Base-by-base conservation (phyloP, 2,329 filamentous ascomycete species). In the Trichoderma hamatum region DNA sequence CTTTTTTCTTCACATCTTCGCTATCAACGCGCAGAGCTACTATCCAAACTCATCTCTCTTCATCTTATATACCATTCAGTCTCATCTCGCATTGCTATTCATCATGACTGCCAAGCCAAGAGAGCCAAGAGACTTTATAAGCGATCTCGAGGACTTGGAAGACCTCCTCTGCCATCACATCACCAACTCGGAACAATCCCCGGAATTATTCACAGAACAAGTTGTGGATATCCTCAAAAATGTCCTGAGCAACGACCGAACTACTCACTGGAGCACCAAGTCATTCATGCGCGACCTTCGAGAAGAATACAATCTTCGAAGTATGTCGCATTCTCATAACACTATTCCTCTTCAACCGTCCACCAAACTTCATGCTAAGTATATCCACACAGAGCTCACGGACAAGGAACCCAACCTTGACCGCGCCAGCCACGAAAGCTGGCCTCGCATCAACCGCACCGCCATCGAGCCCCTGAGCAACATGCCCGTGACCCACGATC, bases 81-180 rank as follows among this genome's bases (percentile, higher is more conserved):
- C 43, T 49, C 24, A 16, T n/a, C 9, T 26, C 10, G 55, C 34
- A 58, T 58, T 30, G 5, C 21, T 24, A 34, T 39, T n/a, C 46
- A 13, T 11, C 46, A 39, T 39, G 36, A 39, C 16, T 28, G 21
- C 10, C 36, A 19, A 28, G 16, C 30, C 30, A 26, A 51, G 10
- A 39, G 58, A 58, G 63, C 54, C 63, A 19, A 51, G 16, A 21
- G 30, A 67, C 52, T 67, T 67, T n/a, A 59, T 67, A 43, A 67
- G 54, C 39, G 63, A 58, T 39, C 28, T 67, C 21, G 52, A 67
- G 54, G 58, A 68, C 28, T 32, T 68, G 30, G 66, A 68, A 26
- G 58, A 62, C 36, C 66, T 68, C 26, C 66, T 68, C 49, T 68
- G 66, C 58, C 49, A 61, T 21, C 56, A 62, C 66, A 62, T 68